Percentiles rank a stretch among this genome's conserved stretches.
Evolutionary conservation across 805 yeast genomes (phyloP).

Genomic region (Barnettozyma pratensis): DNA sequence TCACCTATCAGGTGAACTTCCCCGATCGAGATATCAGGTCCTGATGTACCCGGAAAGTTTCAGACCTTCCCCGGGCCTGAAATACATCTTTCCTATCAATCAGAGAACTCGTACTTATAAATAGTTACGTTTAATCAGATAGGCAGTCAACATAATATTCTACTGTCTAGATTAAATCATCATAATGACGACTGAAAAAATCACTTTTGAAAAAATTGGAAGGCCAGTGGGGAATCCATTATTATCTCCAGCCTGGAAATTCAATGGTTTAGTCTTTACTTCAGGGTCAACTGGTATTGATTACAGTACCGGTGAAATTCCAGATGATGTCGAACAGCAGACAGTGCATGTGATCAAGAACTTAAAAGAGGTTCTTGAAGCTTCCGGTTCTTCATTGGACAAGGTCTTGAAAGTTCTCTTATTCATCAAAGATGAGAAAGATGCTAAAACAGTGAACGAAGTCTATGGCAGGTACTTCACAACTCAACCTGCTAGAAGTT

Average conservation of each 20-base stretch:
- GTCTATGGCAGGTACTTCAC: conserved; percentile 43
- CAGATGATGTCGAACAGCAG: conserved; percentile 40
- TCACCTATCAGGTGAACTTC: too few relatives aligned
- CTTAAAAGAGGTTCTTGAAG: conserved; percentile 36
- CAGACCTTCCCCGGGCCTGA: too few relatives aligned
- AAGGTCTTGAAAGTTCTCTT: conserved; percentile 45
- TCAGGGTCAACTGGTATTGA: conserved; percentile 45
- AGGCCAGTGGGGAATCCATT: conserved; percentile 24
- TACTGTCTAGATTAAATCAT: too few relatives aligned
- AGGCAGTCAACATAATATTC: too few relatives aligned
- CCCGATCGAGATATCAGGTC: too few relatives aligned
- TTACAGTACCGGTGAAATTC: conserved; percentile 34
- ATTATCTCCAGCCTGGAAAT: conserved; percentile 37
- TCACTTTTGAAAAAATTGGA: conserved; percentile 33
- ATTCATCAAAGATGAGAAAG: conserved; percentile 39
- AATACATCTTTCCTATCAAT: too few relatives aligned
- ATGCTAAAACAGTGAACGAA: conserved; percentile 39
- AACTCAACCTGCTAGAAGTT: conserved; percentile 48
- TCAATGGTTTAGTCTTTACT: conserved; percentile 40
- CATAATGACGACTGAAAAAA: conserved; percentile 19
- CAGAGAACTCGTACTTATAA: too few relatives aligned
- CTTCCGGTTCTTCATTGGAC: conserved; percentile 41
- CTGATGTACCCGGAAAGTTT: too few relatives aligned
- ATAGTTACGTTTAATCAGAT: too few relatives aligned
- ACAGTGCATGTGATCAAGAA: conserved; percentile 39